Evolutionary conservation across 306 rosid genomes (phyloP), one percentile per base, ranked within the genome.

Genomic region (Adenanthera pavonina): DNA sequence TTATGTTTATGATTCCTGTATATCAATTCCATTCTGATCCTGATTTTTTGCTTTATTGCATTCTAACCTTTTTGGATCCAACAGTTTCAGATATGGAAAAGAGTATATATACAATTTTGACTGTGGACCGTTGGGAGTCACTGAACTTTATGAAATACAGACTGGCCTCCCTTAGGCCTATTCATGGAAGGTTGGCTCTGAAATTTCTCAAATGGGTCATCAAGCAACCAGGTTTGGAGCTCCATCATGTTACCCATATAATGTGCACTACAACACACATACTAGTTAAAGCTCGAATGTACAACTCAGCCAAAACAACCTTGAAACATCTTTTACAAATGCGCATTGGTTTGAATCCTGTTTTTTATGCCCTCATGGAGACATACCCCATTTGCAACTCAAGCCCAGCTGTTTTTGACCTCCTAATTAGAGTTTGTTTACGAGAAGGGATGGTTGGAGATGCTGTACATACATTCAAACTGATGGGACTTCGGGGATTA

Each of bases 241-340:
- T 85, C 62, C 85, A 77, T 65, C 94, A 92, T 48, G 85, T 87
- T 11, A 91, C 88, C 47, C 91, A 86, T 78, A 80, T 92, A 38
- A 62, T 92, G 2, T 87, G 89, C 82, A 84, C 89, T 16, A 92
- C 94, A 34, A 84, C 90, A 62, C 95, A 92, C 72, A 78, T 91
- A 79, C 92, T 92, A 75, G 95, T 90, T 85, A 88, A 83, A 81
- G 95, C 97, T 87, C 83, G 95, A 84, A 88, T 92, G 92, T 84
- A 91, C 78, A 87, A 70, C 36, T 84, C 82, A 87, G 95, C 94
- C 66, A 92, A 82, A 82, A 83, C 90, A 44, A 81, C 89, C 12
- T 76, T 92, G 87, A 71, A 41, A 46, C 89, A 88, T 62, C 43
- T 92, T 75, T 72, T 87, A 35, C 87, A 83, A 54, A 78, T 80